Base-by-base conservation (phyloP, 1,284 basidiomycete genomes). In the Cutaneotrichosporon cavernicola region DNA sequence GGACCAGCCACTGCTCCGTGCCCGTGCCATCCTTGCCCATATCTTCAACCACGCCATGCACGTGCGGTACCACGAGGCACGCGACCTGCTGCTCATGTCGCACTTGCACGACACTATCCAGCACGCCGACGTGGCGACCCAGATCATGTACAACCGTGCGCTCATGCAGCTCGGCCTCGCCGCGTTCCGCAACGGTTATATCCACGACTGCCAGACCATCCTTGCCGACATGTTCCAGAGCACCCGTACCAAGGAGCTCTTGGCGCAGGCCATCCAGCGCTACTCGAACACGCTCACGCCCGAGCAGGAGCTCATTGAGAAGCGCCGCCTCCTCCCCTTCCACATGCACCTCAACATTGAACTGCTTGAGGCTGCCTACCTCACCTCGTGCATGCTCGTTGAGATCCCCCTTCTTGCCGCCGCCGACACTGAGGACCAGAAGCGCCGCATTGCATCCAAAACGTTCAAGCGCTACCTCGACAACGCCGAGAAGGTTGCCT, bases 261-360 rank as follows among this genome's bases (percentile, higher is more conserved):
- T 99, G 16, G 97, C 96, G 0, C 97, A 99, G 80, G 96, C 96
- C 58, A 90, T 97, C 8, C 93, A 95, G 78, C 87, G 92, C 58
- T 97, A 90, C 85, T 90, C 90, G 73, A 83, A 97, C 61, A 88
- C 89, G 14, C 83, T 97, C 61, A 88, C 90, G 16, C 92, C 93
- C 8, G 97, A 99, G 80, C 96, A 99, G 82, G 97, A 99, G 81
- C 91, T 94, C 78, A 88, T 94, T 8, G 97, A 99, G 81, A 91
- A 94, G 73, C 91, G 94, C 72, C 87, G 96, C 55, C 92, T 98
- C 75, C 85, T 99, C 30, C 97, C 97, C 38, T 99, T 99, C 89
- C 97, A 99, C 82, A 92, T 99, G 90, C 97, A 99, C 83, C 96
- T 99, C 83, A 99, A 99, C 83, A 92, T 97, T 16, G 97, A 99